Evolutionary conservation across 2,329 filamentous ascomycete genomes (phyloP).

Genomic region (Phoma sp.): DNA sequence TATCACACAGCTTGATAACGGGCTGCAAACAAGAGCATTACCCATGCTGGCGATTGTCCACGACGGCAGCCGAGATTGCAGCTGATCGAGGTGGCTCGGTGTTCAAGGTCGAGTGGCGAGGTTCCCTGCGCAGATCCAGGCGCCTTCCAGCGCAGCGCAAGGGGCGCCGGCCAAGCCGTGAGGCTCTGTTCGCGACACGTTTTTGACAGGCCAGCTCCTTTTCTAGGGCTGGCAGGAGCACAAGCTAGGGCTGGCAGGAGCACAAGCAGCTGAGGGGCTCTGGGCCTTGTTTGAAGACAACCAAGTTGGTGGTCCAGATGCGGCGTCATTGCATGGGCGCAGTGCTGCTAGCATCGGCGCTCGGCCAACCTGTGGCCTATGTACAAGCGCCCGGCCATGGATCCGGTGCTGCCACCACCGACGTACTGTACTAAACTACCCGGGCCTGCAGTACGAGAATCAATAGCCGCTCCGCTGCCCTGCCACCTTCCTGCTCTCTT

Average conservation of each 20-base stretch:
- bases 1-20: neutral
- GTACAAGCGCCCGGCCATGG: constrained; percentile 8
- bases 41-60: neutral
- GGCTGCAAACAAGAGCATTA: neutral
- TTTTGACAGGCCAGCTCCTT: constrained; percentile 14
- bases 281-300: neutral
- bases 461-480: constrained; percentile 12
- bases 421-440: constrained; percentile 12
- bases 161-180: constrained; percentile 13
- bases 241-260: constrained; percentile 13
- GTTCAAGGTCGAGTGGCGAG: constrained; percentile 3
- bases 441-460: constrained; percentile 12
- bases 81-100: neutral
- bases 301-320: constrained; percentile 4
- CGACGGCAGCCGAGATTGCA: neutral
- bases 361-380: constrained; percentile 5
- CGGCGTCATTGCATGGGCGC: constrained; percentile 12
- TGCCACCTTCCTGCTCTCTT: constrained; percentile 4
- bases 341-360: constrained; percentile 4
- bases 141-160: constrained; percentile 14
- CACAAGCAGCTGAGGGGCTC: constrained; percentile 9
- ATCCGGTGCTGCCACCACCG: constrained; percentile 15
- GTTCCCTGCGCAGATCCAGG: constrained; percentile 17
- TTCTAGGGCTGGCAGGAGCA: constrained; percentile 3
- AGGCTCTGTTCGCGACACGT: constrained; percentile 14